Evolutionary conservation across 2,329 filamentous ascomycete species (phyloP), one percentile per base, ranked within the genome.

Genomic region (Fusarium sp.): DNA sequence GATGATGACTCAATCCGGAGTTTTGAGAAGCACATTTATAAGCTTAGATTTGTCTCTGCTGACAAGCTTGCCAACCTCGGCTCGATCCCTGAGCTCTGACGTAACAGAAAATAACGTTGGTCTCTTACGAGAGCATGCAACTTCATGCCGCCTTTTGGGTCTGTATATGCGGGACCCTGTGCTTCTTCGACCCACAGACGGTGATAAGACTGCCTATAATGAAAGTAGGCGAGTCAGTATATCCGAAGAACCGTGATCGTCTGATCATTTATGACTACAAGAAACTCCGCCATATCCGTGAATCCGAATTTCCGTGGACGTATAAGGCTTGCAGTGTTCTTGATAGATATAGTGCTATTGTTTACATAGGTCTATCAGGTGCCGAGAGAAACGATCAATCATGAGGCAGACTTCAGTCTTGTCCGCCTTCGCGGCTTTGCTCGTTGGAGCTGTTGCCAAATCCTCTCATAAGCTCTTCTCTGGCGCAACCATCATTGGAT

Each of bases 401-500:
- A 58, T 58, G 54, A 58, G 22, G 38, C 20, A 37, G 8, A 24
- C 14, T 27, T 38, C 16, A 37, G 10, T 58, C 14, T 38, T 58
- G 16, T n/a, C 54, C 6, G 9, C 34, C 27, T 18, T 58, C 31
- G 34, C 20, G 54, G 34, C 16, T 14, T 11, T 38, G 31, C 34
- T 58, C 20, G 34, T 20, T 16, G 27, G 14, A 67, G 45, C 24
- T 9, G 18, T 13, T 6, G 62, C 14, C 14, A n/a, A 38, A 11
- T 38, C 67, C 2, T 16, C 34, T 3, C 59, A 14, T 5, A 73
- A 58, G 10, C 61, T 74, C 3, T 45, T 74, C 5, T 66, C 64
- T 3, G 71, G 71, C 5, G 71, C 64, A 7, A 74, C 72, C 1
- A 75, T 74, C 18, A 67, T 74, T 13, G 20, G 47, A 2, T 74